These are phyloP conservation scores for Polyporus tsugae DNA, from an alignment of 1,284 basidiomycete species.

Conservation along the genomic window DNA sequence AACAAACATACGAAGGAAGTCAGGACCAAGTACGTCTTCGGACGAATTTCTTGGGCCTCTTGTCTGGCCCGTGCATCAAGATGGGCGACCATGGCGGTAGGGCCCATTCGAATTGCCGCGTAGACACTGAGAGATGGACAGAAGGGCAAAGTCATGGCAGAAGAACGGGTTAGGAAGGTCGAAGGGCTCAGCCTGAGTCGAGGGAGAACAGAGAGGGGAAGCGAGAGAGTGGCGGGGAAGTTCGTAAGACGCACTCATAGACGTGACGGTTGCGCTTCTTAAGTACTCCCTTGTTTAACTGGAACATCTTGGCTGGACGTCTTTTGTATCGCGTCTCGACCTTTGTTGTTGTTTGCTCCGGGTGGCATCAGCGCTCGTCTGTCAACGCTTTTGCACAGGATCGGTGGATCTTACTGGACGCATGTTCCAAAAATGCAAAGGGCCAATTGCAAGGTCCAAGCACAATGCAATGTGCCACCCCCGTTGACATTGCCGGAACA, in stretches of 20 bases:
- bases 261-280: neutral
- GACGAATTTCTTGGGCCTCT: neutral
- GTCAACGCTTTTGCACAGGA: neutral
- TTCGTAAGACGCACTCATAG: neutral
- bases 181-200: too few species aligned
- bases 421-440: neutral
- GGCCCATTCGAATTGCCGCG: neutral
- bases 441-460: too few species aligned
- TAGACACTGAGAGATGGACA: neutral
- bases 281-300: neutral
- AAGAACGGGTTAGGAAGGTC: neutral
- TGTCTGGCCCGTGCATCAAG: neutral
- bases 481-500: neutral
- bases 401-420: neutral
- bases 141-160: neutral
- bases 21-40: neutral
- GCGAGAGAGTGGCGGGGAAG: neutral
- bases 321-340: neutral
- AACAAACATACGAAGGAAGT: neutral
- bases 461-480: neutral
- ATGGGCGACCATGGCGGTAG: neutral
- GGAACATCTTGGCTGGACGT: neutral
- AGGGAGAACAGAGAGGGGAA: neutral
- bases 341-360: neutral
- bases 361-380: neutral